Percentiles rank a stretch among this genome's conserved stretches.
These are phyloP conservation scores for Fusarium sp. DNA, from an alignment of 2,329 filamentous ascomycete species.

Conservation along the genomic window DNA sequence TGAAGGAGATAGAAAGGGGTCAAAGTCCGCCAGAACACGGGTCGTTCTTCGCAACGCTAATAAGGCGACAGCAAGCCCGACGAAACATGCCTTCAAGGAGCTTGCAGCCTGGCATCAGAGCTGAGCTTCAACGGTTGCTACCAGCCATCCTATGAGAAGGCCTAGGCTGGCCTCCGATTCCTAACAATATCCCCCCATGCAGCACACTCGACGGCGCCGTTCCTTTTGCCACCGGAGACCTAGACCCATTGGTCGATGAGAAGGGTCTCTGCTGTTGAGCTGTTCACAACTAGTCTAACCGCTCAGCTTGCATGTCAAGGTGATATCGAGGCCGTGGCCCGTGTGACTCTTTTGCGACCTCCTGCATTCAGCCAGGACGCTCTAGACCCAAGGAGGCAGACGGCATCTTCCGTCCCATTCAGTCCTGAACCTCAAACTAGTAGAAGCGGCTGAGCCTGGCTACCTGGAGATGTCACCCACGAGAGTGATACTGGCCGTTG, in stretches of 20 bases:
- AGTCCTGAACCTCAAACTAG: conserved; percentile 15
- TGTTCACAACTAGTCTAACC: conserved; percentile 4
- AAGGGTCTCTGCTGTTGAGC: too few species aligned
- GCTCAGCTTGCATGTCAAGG: not conserved
- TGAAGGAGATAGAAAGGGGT: conserved; percentile 3
- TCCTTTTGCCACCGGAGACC: conserved; percentile 29
- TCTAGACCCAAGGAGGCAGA: not conserved
- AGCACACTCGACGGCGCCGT: conserved; percentile 5
- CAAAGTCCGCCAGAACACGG: conserved; percentile 1
- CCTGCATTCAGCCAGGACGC: conserved; percentile 30
- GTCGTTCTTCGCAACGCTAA: conserved; percentile 25
- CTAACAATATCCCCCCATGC: not conserved
- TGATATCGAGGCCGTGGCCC: conserved; percentile 1
- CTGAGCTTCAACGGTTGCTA: conserved; percentile 18
- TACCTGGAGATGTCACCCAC: conserved; percentile 18
- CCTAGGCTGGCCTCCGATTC: not conserved
- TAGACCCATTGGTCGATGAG: conserved; percentile 6
- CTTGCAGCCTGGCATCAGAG: conserved; percentile 7
- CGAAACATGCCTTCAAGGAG: conserved; percentile 3
- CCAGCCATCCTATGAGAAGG: conserved; percentile 3
- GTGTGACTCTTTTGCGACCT: conserved; percentile 30
- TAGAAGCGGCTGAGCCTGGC: conserved; percentile 17
- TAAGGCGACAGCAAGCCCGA: conserved; percentile 17
- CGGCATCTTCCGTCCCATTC: conserved; percentile 12
- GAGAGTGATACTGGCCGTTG: conserved; percentile 15